Conservation (phyloP, 1,139 yeast species). For the Meyerozyma athensensis region DNA sequence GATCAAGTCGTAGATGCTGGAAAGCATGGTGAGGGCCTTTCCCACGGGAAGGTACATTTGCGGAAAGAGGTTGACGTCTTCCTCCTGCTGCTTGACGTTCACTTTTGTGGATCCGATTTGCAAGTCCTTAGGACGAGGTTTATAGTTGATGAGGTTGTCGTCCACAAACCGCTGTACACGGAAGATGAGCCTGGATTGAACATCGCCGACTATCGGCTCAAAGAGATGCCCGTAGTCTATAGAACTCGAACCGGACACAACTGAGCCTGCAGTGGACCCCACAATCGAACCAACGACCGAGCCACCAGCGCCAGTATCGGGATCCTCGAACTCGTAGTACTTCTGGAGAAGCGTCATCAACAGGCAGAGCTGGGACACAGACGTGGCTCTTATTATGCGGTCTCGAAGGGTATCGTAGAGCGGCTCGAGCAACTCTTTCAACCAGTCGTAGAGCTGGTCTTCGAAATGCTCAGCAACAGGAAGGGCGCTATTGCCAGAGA, state of each 20-base stretch:
- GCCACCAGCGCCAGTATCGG: conserved; percentile 23
- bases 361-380: conserved; percentile 67
- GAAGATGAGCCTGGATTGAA: conserved; percentile 75
- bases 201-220: conserved; percentile 68
- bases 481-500: conserved; percentile 19
- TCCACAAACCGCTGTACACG: conserved; percentile 72
- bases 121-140: conserved; percentile 64
- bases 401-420: conserved; percentile 67
- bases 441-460: conserved; percentile 47
- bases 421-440: conserved; percentile 65
- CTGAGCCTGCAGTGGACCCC: conserved; percentile 12
- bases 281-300: conserved; percentile 10
- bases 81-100: conserved; percentile 3
- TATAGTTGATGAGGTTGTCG: conserved; percentile 59
- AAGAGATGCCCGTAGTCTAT: conserved; percentile 57
- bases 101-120: conserved; percentile 48
- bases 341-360: conserved; percentile 66
- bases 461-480: conserved; percentile 17
- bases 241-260: conserved; percentile 11
- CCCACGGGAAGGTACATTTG: conserved; percentile 72
- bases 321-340: conserved; percentile 61
- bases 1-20: conserved; percentile 76
- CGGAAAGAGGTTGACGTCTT: conserved; percentile 24
- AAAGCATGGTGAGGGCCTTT: conserved; percentile 63
- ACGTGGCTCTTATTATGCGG: conserved; percentile 62